Conservation (phyloP, 176 grass and related monocot genomes). For the Oryza longistaminata region DNA sequence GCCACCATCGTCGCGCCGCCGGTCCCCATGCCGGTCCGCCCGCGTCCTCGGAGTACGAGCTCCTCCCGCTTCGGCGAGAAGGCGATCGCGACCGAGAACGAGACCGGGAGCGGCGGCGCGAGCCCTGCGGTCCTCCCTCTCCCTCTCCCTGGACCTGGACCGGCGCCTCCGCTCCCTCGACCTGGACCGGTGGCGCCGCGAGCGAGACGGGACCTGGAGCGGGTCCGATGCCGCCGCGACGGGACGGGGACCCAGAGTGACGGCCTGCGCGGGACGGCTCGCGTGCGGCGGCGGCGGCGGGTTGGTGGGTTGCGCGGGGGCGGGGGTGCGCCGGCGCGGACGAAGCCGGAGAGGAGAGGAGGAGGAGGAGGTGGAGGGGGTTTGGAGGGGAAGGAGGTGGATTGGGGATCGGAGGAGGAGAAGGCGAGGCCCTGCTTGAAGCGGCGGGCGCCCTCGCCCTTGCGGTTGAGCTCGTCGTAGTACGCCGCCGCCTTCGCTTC, state of each 20-base stretch:
- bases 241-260: slow-evolving; percentile 15
- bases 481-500: slow-evolving; percentile 78
- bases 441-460: slow-evolving; percentile 89
- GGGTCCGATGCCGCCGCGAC: background rate
- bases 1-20: slow-evolving; percentile 19
- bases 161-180: slow-evolving; percentile 47
- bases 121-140: slow-evolving; percentile 34
- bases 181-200: slow-evolving; percentile 45
- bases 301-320: slow-evolving; percentile 7
- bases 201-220: slow-evolving; percentile 45
- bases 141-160: slow-evolving; percentile 39
- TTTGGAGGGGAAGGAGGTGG: slow-evolving; percentile 46
- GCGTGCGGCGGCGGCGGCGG: background rate
- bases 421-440: slow-evolving; percentile 95
- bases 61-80: slow-evolving; percentile 35
- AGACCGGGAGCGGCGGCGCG: slow-evolving; percentile 17
- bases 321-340: slow-evolving; percentile 54
- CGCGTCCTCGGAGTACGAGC: slow-evolving; percentile 27
- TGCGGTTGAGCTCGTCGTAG: slow-evolving; percentile 95
- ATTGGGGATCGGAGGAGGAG: slow-evolving; percentile 50
- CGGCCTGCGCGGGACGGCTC: background rate
- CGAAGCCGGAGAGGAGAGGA: slow-evolving; percentile 78
- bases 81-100: slow-evolving; percentile 39
- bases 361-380: slow-evolving; percentile 41
- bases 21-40: slow-evolving; percentile 42